phyloP scores from a whole-genome alignment of 352 stramenopile species.

The Globisporangium paroecandrum region DNA sequence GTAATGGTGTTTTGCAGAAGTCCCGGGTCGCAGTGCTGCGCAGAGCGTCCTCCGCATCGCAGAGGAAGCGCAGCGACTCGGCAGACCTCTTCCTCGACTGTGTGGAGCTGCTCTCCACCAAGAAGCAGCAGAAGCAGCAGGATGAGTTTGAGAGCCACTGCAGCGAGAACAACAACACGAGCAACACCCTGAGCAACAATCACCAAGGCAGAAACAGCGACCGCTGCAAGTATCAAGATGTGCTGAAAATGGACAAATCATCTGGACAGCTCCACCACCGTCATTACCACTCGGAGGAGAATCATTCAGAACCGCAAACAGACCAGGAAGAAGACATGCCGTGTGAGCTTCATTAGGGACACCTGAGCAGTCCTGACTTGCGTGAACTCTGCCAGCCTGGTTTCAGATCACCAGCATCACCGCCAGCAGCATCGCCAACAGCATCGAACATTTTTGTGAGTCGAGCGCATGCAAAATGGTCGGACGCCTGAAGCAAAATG shows the following conservation, averaged over 20 bases:
- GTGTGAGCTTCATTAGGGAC: neutral
- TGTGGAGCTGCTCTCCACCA: slow-evolving; percentile 59
- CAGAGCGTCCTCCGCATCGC: slow-evolving; percentile 16
- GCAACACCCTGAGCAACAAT: neutral
- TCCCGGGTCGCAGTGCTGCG: slow-evolving; percentile 50
- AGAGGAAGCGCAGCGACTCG: slow-evolving; percentile 63
- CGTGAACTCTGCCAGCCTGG: too few species aligned
- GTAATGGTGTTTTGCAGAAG: slow-evolving; percentile 25
- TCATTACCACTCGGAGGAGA: neutral
- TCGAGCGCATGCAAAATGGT: too few species aligned
- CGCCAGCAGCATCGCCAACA: too few species aligned
- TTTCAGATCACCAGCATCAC: too few species aligned
- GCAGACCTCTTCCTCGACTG: slow-evolving; percentile 83
- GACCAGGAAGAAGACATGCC: neutral
- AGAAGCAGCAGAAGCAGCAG: slow-evolving; percentile 11
- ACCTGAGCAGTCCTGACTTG: too few species aligned
- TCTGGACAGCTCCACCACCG: neutral
- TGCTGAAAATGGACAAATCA: neutral
- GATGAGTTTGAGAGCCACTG: neutral
- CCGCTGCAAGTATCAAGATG: neutral
- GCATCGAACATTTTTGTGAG: too few species aligned
- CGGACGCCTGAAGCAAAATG: too few species aligned
- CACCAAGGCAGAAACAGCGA: neutral
- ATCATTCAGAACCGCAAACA: neutral
- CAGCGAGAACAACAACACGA: neutral